phyloP scores from a whole-genome alignment of 768 basidiomycete species.

The Trichaptum fuscoviolaceum region DNA sequence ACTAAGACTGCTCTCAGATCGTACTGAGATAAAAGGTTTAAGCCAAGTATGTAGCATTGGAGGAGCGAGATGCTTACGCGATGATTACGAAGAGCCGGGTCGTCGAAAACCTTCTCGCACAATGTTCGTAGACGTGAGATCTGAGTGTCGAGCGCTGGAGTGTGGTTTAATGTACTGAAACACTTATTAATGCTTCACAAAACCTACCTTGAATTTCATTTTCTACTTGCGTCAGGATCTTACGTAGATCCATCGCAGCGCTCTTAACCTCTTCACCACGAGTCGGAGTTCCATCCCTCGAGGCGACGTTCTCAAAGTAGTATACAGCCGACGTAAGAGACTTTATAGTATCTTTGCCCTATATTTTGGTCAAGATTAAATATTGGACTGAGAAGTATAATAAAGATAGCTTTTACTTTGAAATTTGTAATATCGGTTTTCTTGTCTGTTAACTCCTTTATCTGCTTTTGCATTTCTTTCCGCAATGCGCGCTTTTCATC shows the following conservation, averaged over 20 bases:
- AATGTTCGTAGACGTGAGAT: conserved; percentile 41
- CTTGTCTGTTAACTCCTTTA: conserved; percentile 39
- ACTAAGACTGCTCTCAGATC: conserved; percentile 75
- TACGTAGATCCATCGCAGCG: conserved; percentile 47
- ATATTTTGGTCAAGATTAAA: not conserved
- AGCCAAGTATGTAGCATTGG: not conserved
- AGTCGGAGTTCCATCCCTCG: conserved; percentile 38
- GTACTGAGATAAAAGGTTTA: conserved; percentile 44
- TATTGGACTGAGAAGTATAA: not conserved
- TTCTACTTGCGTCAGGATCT: conserved; percentile 46
- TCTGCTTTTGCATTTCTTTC: conserved; percentile 40
- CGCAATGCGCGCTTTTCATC: conserved; percentile 29
- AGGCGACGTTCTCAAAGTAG: conserved; percentile 68
- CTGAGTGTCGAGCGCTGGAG: conserved; percentile 47
- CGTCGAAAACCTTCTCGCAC: conserved; percentile 46
- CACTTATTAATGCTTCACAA: not conserved
- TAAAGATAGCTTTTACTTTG: conserved; percentile 45
- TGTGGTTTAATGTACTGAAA: not conserved
- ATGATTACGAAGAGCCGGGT: conserved; percentile 58
- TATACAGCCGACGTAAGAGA: conserved; percentile 57
- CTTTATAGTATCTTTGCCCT: conserved; percentile 62
- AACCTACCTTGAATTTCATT: conserved; percentile 48
- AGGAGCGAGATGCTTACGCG: conserved; percentile 34
- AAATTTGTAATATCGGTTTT: conserved; percentile 44
- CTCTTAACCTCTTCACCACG: conserved; percentile 39